Conservation (phyloP, 805 yeast genomes). For the Candida pseudofarinosa region DNA sequence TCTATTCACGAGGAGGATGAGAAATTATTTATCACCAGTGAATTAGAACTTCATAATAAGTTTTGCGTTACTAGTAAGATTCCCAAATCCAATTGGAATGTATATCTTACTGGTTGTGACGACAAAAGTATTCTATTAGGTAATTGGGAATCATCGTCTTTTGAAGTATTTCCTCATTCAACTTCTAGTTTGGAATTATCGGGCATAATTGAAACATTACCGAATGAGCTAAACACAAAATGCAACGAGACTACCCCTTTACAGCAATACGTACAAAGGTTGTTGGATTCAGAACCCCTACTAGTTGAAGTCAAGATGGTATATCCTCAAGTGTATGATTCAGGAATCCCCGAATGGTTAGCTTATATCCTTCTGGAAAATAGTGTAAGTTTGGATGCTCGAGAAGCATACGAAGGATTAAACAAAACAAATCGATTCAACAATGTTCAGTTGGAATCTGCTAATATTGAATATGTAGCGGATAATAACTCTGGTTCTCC, state of each 20-base stretch:
- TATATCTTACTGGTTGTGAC: constrained; percentile 24
- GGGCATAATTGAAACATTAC: constrained; percentile 12
- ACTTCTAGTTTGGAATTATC: not conserved
- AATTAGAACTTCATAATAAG: not conserved
- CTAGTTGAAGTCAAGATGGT: constrained; percentile 15
- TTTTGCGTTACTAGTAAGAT: not conserved
- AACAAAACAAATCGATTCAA: not conserved
- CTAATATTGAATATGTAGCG: not conserved
- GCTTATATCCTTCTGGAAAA: constrained; percentile 7
- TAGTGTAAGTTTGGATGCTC: not conserved
- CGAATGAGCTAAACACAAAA: constrained; percentile 12
- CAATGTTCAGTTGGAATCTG: not conserved
- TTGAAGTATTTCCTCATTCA: not conserved
- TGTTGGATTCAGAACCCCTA: constrained; percentile 15
- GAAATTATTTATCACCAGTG: not conserved
- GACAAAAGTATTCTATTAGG: constrained; percentile 18
- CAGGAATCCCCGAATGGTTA: constrained; percentile 23
- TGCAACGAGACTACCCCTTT: constrained; percentile 19
- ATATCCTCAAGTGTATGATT: constrained; percentile 2
- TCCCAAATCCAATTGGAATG: constrained; percentile 20
- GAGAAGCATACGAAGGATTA: not conserved
- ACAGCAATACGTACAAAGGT: constrained; percentile 16
- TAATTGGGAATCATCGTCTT: constrained; percentile 12
- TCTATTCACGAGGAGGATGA: not conserved
- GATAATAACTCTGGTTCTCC: not conserved